Conservation (phyloP, 2,329 filamentous ascomycete species). For the Alternaria sp. region DNA sequence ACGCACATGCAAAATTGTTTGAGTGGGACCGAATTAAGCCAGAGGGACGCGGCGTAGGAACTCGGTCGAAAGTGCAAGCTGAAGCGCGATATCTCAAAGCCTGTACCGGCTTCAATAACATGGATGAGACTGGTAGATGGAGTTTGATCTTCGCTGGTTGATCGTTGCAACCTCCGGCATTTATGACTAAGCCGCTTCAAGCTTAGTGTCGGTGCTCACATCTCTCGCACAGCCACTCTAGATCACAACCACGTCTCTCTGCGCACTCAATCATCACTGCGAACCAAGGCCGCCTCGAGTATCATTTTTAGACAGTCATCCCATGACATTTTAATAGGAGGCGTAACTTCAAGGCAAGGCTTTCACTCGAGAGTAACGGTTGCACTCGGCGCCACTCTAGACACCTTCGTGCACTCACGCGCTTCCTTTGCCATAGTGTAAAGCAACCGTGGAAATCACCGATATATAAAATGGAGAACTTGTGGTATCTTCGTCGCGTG, state of each 20-base stretch:
- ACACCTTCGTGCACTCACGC: neutral
- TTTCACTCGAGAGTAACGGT: neutral
- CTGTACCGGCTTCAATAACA: constrained; percentile 20
- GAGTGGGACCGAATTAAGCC: no score
- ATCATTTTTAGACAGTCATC: neutral
- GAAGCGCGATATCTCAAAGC: neutral
- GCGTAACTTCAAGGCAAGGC: neutral
- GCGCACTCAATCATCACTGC: neutral
- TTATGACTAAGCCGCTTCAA: constrained; percentile 13
- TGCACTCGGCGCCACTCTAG: neutral
- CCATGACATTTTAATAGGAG: neutral
- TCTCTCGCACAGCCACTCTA: constrained; percentile 9
- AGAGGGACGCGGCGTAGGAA: neutral
- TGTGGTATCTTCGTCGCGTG: constrained; percentile 86
- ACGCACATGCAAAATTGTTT: constrained; percentile 26
- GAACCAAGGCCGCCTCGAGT: neutral
- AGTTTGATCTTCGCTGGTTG: constrained; percentile 2
- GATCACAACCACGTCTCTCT: constrained; percentile 5
- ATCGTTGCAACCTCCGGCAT: constrained; percentile 14
- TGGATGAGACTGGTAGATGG: constrained; percentile 16
- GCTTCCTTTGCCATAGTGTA: neutral
- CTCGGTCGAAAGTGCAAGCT: neutral
- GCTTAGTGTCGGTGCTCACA: constrained; percentile 20
- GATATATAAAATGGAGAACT: constrained; percentile 66
- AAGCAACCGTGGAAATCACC: neutral